Evolutionary conservation across 2,329 filamentous ascomycete genomes (phyloP), one percentile per base, ranked within the genome.

Genomic region (Paecilomyces fulvus): DNA sequence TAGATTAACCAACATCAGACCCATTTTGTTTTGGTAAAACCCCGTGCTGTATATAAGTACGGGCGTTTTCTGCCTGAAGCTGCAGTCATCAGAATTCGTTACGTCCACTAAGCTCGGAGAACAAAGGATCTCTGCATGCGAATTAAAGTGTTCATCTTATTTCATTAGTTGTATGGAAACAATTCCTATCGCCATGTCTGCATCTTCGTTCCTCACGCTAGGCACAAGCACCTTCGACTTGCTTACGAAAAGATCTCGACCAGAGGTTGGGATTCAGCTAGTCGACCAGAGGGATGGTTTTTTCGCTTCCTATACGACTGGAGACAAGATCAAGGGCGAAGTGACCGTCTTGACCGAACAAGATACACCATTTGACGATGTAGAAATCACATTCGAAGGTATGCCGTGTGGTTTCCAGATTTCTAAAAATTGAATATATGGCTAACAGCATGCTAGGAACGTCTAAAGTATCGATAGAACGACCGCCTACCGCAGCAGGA

Each of bases 331-430:
- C 55, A 74, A 83, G 55, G 83, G 83, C 11, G 75, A 73, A 25
- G 78, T 80, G 5, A 73, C 69, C 17, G 73, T 86, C 55, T 76
- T 73, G 21, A 73, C 78, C 2, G 70, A 74, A n/a, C 70, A 73
- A 51, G 80, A 84, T 53, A 82, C 75, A 3, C 71, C 72, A 33
- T 85, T 85, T 62, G 81, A 85, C 51, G 76, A 82, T 8, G 69
- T 85, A 37, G 77, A 82, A 30, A 83, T 86, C 62, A 75, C 79
- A 3, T 81, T 85, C 56, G 73, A 82, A 59, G 83, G 81, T 80
- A 67, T 60, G 71, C 31, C 8, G 25, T n/a, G 28, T 5, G 37
- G 8, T 25, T 43, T 46, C 17, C 14, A 12, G 33, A 21, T 2
- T 25, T 3, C 3, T 11, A 12, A 52, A 52, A 12, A 6, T 12